These are phyloP conservation scores for Porcisia hertigi DNA, from an alignment of 208 protist species.

Conservation along the genomic window DNA sequence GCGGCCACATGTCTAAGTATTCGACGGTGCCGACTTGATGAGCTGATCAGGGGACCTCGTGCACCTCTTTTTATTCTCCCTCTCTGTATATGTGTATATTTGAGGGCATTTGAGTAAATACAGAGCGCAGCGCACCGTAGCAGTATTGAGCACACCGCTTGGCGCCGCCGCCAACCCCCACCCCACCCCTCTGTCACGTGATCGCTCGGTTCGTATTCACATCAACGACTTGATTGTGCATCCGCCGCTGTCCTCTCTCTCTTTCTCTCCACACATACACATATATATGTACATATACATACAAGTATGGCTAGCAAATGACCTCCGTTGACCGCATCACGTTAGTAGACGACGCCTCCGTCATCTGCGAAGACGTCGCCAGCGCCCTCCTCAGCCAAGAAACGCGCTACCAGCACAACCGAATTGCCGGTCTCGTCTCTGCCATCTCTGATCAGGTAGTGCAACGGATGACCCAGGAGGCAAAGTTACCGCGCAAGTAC, in stretches of 20 bases:
- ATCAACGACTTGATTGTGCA: too few relatives aligned
- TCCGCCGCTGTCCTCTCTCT: not conserved
- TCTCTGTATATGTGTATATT: not conserved
- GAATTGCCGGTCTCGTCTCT: constrained; percentile 58
- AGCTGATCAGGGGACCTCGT: not conserved
- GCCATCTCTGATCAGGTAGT: constrained; percentile 76
- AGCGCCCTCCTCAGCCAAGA: constrained; percentile 66
- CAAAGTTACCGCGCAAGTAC: constrained; percentile 91
- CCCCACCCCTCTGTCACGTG: too few relatives aligned
- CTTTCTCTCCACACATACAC: not conserved
- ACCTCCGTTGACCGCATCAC: constrained; percentile 58
- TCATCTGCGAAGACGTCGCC: constrained; percentile 78
- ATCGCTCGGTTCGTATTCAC: too few relatives aligned
- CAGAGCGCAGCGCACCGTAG: too few relatives aligned
- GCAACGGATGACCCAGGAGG: constrained; percentile 79
- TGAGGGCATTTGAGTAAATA: too few relatives aligned
- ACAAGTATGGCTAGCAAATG: not conserved
- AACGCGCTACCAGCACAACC: constrained; percentile 69
- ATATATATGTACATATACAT: too few relatives aligned
- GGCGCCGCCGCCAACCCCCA: too few relatives aligned
- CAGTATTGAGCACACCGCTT: too few relatives aligned
- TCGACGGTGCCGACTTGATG: not conserved
- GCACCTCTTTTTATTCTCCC: not conserved
- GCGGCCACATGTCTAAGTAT: not conserved
- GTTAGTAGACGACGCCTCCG: constrained; percentile 75